Evolutionary conservation across 768 basidiomycete species (phyloP).

Genomic region (Suillus subluteus): DNA sequence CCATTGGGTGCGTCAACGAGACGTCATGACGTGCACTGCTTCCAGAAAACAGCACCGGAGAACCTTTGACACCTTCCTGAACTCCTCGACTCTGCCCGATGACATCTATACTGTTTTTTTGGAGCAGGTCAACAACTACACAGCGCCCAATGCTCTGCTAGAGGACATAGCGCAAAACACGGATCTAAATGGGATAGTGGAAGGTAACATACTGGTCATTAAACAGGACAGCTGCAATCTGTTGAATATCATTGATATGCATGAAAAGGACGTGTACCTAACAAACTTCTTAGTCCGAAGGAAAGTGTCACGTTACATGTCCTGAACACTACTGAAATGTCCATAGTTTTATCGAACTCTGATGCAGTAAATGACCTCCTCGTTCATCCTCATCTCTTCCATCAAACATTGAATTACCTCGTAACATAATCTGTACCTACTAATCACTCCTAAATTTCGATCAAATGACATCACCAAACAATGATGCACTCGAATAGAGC

Average conservation of each 20-base stretch:
- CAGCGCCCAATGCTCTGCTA: not conserved
- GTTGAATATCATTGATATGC: not conserved
- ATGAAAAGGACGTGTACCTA: not conserved
- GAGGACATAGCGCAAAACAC: not conserved
- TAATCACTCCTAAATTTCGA: too few relatives aligned
- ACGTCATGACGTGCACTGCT: not conserved
- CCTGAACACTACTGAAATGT: too few relatives aligned
- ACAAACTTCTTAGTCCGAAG: not conserved
- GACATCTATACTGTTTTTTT: not conserved
- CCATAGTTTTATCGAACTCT: too few relatives aligned
- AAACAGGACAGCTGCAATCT: not conserved
- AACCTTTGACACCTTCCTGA: not conserved
- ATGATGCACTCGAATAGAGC: too few relatives aligned
- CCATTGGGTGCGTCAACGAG: not conserved
- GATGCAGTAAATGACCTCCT: too few relatives aligned
- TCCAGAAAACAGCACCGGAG: not conserved
- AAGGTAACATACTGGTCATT: not conserved
- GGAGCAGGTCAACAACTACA: not conserved
- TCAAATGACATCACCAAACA: too few relatives aligned
- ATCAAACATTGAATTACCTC: too few relatives aligned
- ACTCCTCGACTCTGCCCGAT: not conserved
- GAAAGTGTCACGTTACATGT: not conserved
- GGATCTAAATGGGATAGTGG: not conserved
- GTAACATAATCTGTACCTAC: too few relatives aligned
- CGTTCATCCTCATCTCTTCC: too few relatives aligned